A percentile compares a stretch with the other conserved stretches of the same genome.
These are phyloP conservation scores for Globisporangium ultimum DNA, from an alignment of 352 stramenopile species.

Conservation along the genomic window DNA sequence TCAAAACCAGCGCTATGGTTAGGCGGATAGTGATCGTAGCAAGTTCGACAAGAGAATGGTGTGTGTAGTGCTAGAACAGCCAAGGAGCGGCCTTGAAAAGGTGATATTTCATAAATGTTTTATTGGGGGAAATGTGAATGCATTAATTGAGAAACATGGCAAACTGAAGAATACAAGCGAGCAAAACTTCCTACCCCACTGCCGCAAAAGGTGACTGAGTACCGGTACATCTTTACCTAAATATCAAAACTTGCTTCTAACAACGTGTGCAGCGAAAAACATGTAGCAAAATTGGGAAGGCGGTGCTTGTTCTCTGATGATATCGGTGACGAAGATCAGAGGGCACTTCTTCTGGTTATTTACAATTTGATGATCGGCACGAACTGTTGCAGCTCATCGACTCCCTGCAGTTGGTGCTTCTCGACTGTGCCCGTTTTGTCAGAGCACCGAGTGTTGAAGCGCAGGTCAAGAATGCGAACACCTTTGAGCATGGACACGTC, in stretches of 20 bases:
- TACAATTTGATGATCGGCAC: slow-evolving; percentile 32
- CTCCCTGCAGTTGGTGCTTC: slow-evolving; percentile 2
- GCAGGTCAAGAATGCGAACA: slow-evolving; percentile 56
- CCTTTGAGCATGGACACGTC: slow-evolving; percentile 54
- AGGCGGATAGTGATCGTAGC: slow-evolving; percentile 9
- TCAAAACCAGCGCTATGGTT: slow-evolving; percentile 77
- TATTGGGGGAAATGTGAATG: background rate
- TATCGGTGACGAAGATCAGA: background rate
- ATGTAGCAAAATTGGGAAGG: background rate
- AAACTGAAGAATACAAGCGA: background rate
- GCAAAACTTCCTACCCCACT: background rate
- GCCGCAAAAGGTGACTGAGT: no score
- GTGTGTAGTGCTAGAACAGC: slow-evolving; percentile 8
- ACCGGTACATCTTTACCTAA: no score
- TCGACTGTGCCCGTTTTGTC: background rate
- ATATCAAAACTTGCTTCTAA: background rate
- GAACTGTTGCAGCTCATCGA: slow-evolving; percentile 12
- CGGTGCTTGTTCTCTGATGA: background rate
- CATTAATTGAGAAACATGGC: background rate
- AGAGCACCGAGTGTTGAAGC: slow-evolving; percentile 40
- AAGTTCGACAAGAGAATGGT: background rate
- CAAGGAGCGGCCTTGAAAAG: background rate
- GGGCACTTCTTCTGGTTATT: background rate
- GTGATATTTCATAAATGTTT: slow-evolving; percentile 9
- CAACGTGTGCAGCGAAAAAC: background rate